phyloP scores from a whole-genome alignment of 805 yeast species.

The Aciculoconidium aculeatum region DNA sequence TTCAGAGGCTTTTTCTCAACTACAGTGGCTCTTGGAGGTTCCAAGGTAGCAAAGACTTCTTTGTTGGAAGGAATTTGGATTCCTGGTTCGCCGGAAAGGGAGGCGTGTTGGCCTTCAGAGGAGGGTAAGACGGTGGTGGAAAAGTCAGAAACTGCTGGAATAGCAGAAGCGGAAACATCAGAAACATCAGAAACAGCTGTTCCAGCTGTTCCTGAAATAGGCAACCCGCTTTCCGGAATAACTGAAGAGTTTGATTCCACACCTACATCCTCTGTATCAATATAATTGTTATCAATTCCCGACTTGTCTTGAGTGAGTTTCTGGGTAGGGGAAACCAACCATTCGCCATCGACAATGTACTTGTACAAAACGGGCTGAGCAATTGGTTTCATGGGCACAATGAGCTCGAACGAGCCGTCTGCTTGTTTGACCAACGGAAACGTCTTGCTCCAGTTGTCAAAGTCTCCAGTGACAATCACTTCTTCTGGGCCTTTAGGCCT shows the following conservation, averaged over 20 bases:
- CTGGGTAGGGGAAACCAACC: conserved; percentile 42
- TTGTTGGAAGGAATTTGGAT: conserved; percentile 59
- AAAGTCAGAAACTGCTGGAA: conserved; percentile 7
- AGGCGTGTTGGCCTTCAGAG: conserved; percentile 35
- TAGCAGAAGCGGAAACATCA: conserved; percentile 3
- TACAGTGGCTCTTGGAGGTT: conserved; percentile 29
- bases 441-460: conserved; percentile 60
- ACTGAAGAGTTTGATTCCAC: conserved; percentile 9
- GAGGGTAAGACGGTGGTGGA: conserved; percentile 44
- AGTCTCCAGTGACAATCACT: conserved; percentile 66
- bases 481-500: conserved; percentile 44
- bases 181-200: too few species aligned
- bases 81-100: conserved; percentile 67
- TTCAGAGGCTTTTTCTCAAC: conserved; percentile 49
- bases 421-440: conserved; percentile 54
- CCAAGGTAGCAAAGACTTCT: conserved; percentile 60
- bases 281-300: conserved; percentile 49
- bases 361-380: conserved; percentile 43
- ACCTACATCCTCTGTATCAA: conserved; percentile 28
- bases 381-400: conserved; percentile 45
- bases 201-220: conserved; percentile 3
- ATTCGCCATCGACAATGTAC: conserved; percentile 66
- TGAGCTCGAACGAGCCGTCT: conserved; percentile 55
- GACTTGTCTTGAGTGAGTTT: conserved; percentile 40
- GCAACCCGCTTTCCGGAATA: conserved; percentile 12